Percentiles rank a stretch among this genome's conserved stretches.
Evolutionary conservation across 176 grass and related monocot species (phyloP).

Genomic region (Zea luxurians): DNA sequence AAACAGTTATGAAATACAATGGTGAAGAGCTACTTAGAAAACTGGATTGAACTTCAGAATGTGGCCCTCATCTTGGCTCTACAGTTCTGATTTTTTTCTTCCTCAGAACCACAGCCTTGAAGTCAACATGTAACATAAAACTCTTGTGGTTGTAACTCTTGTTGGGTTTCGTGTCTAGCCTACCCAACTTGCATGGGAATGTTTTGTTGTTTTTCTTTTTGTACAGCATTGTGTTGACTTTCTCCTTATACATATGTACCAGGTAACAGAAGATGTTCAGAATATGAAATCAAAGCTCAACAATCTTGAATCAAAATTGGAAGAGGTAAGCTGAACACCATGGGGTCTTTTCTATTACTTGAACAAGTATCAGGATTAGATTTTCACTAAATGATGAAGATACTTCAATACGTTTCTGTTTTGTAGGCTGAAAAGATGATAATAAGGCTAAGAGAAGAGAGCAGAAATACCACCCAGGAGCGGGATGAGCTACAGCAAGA

Average conservation of each 20-base stretch:
- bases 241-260: slow-evolving; percentile 41
- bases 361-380: slow-evolving; percentile 12
- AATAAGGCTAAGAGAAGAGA: slow-evolving; percentile 73
- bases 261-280: slow-evolving; percentile 88
- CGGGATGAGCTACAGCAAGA: slow-evolving; percentile 76
- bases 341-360: slow-evolving; percentile 26
- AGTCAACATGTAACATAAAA: neutral
- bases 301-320: slow-evolving; percentile 80
- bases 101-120: neutral
- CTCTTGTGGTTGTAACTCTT: neutral
- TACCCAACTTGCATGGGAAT: neutral
- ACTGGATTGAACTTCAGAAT: slow-evolving; percentile 3
- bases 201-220: neutral
- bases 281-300: slow-evolving; percentile 86
- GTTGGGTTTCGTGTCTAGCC: neutral
- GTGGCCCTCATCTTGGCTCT: neutral
- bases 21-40: neutral
- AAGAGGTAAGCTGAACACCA: slow-evolving; percentile 58
- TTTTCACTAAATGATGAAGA: slow-evolving; percentile 20
- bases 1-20: neutral
- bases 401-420: slow-evolving; percentile 27
- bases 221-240: neutral
- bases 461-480: slow-evolving; percentile 60
- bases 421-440: slow-evolving; percentile 87
- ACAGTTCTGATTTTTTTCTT: neutral